These are phyloP conservation scores for Neonectria coccinea DNA, from an alignment of 2,329 filamentous ascomycete genomes.

Conservation along the genomic window DNA sequence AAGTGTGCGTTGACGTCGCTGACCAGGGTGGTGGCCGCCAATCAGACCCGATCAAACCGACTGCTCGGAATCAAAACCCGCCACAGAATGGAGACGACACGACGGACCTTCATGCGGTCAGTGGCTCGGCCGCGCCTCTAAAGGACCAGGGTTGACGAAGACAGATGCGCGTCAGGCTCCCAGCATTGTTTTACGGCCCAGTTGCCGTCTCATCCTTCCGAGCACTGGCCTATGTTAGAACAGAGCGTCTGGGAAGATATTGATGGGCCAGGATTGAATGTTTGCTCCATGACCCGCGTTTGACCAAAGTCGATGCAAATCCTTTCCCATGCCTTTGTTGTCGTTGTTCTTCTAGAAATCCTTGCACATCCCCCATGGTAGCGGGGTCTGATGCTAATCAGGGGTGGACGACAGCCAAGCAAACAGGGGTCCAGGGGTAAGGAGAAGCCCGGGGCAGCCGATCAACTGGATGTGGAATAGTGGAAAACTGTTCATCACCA, in stretches of 20 bases:
- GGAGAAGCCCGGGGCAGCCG: conserved; percentile 34
- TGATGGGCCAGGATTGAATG: conserved; percentile 15
- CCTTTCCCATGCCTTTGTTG: conserved; percentile 20
- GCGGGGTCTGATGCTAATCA: conserved; percentile 43
- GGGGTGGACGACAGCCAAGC: conserved; percentile 28
- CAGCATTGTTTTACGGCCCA: conserved; percentile 10
- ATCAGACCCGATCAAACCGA: conserved; percentile 45
- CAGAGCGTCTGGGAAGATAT: conserved; percentile 4
- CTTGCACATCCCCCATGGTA: conserved; percentile 30
- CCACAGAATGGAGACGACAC: conserved; percentile 36
- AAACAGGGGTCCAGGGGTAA: conserved; percentile 36
- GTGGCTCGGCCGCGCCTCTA: conserved; percentile 30
- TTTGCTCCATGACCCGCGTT: conserved; percentile 14
- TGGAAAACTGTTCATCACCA: conserved; percentile 38
- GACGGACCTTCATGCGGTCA: conserved; percentile 34
- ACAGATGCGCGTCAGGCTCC: conserved; percentile 5
- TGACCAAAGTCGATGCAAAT: conserved; percentile 17
- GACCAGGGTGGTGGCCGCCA: conserved; percentile 41
- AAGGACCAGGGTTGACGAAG: conserved; percentile 20
- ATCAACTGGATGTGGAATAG: conserved; percentile 41
- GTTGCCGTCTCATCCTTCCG: conserved; percentile 27
- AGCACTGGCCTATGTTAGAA: conserved; percentile 16
- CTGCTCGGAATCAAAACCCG: conserved; percentile 38
- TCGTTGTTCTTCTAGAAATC: conserved; percentile 32
- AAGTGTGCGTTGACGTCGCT: conserved; percentile 34